These are phyloP conservation scores for Debaryomyces subglobosus DNA, from an alignment of 1,139 yeast genomes.

Conservation along the genomic window DNA sequence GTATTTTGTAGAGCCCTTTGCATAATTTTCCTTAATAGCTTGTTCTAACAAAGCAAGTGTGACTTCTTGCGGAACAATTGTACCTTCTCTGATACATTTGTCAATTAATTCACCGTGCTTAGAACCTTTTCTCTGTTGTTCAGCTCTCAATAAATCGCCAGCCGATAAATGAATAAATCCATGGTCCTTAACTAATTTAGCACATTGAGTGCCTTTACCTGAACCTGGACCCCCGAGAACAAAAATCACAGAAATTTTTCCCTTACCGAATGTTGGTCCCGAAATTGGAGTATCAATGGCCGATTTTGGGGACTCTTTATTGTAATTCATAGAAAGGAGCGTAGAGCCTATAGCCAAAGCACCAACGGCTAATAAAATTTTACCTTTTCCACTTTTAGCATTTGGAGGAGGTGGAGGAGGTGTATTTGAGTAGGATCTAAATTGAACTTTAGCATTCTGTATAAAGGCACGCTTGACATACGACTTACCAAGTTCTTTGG, in stretches of 20 bases:
- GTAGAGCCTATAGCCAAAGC: slow-evolving; percentile 52
- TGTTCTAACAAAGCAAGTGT: slow-evolving; percentile 82
- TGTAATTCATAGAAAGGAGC: slow-evolving; percentile 44
- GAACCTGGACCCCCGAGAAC: slow-evolving; percentile 93
- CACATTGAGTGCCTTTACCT: slow-evolving; percentile 97
- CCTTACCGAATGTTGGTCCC: slow-evolving; percentile 52
- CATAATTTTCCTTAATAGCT: slow-evolving; percentile 64
- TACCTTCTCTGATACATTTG: slow-evolving; percentile 80
- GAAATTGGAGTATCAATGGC: slow-evolving; percentile 38
- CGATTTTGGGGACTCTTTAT: slow-evolving; percentile 48
- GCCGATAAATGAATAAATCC: slow-evolving; percentile 90
- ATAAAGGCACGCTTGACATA: not conserved
- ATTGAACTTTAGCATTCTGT: slow-evolving; percentile 12
- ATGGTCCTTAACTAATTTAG: slow-evolving; percentile 74
- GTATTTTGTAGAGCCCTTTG: slow-evolving; percentile 60
- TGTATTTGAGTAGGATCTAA: slow-evolving; percentile 20
- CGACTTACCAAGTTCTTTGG: not conserved
- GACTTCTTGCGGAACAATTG: slow-evolving; percentile 94
- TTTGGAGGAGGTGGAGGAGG: slow-evolving; percentile 20
- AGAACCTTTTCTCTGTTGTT: slow-evolving; percentile 82
- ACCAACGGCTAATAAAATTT: slow-evolving; percentile 36
- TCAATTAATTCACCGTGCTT: slow-evolving; percentile 85
- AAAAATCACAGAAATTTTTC: slow-evolving; percentile 76
- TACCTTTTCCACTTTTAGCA: slow-evolving; percentile 23
- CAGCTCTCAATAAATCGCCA: slow-evolving; percentile 92